Conservation (phyloP, 495 filamentous ascomycete genomes). For the Podospora didyma region DNA sequence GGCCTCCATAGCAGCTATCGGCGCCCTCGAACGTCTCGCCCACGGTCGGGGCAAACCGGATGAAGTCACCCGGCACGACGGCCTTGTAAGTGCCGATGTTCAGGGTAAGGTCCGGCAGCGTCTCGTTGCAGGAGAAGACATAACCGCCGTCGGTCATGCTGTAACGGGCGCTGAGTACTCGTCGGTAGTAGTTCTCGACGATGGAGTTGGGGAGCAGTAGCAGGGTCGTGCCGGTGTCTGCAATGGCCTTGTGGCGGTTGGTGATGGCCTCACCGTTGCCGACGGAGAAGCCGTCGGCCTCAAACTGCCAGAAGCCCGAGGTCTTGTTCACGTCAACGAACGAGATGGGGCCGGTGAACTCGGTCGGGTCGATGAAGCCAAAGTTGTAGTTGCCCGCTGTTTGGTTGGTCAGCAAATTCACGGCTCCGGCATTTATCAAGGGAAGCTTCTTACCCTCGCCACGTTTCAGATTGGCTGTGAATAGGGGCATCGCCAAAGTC, state of each 20-base stretch:
- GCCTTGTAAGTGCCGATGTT: conserved; percentile 55
- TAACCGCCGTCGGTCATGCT: conserved; percentile 49
- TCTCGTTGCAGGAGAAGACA: conserved; percentile 32
- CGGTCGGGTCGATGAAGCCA: conserved; percentile 30
- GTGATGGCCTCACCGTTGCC: conserved; percentile 11
- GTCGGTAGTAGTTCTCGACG: conserved; percentile 62
- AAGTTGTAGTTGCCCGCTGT: conserved; percentile 33
- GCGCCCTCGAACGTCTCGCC: conserved; percentile 33
- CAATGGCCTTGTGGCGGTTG: conserved; percentile 40
- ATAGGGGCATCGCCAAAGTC: conserved; percentile 59
- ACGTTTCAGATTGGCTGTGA: conserved; percentile 68
- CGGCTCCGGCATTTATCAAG: no score
- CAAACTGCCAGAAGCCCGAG: conserved; percentile 73
- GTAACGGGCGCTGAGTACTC: conserved; percentile 54
- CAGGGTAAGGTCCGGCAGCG: conserved; percentile 43
- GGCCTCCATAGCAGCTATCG: conserved; percentile 60
- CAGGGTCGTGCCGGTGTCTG: conserved; percentile 70
- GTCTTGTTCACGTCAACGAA: conserved; percentile 57
- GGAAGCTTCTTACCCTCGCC: conserved; percentile 15
- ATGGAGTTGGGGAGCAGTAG: conserved; percentile 57
- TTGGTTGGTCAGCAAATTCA: conserved; percentile 55
- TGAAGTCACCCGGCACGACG: conserved; percentile 54
- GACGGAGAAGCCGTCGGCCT: conserved; percentile 56
- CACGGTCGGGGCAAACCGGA: conserved; percentile 54
- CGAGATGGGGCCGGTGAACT: conserved; percentile 59